Base-by-base conservation (phyloP, 2,329 filamentous ascomycete genomes). In the Ceratocystis eucalypticola region DNA sequence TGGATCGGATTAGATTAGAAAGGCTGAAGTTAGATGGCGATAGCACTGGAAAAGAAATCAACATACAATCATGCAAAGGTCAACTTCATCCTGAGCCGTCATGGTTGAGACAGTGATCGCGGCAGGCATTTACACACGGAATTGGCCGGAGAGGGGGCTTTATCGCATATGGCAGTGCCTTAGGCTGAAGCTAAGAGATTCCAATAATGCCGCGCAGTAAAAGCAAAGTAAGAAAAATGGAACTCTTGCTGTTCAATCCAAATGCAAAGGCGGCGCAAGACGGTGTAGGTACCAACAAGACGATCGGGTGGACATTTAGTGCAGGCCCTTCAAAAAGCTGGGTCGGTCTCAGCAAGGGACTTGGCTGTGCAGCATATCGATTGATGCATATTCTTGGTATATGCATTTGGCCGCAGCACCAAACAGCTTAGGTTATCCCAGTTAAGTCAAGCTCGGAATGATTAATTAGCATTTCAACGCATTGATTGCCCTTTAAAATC, bases 61-160 rank as follows among this genome's bases (percentile, higher is more conserved):
- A 74, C 77, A 66, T 73, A 82, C 80, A 41, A 82, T 76, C 61
- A 82, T 75, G 68, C 79, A 76, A 67, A 82, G 72, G 68, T 82
- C 78, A 22, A 68, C 64, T 30, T 45, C 61, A 37, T 66, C 46
- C 53, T 64, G 59, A 55, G 64, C 28, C 33, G 28, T 45, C 41
- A 44, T 37, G 30, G 25, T 7, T 20, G 66, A 46, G 17, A 12
- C 3, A 41, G 44, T 48, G 55, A 65, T 61, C 45, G 59, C 61
- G 37, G 59, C 57, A 59, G 59, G 44, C 66, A 67, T 67, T 48
- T 48, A 48, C 25, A 48, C 15, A 37, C 25, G 6, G 28, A 30
- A 15, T n/a, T 33, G 55, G 8, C 55, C 25, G 1, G 55, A 59
- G 55, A 30, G 33, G n/a, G 48, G n/a, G 37, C 10, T 41, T 53